Percentiles rank a stretch among this genome's conserved stretches.
Conservation (phyloP, 2,329 filamentous ascomycete genomes). For the Hortaea sp. region DNA sequence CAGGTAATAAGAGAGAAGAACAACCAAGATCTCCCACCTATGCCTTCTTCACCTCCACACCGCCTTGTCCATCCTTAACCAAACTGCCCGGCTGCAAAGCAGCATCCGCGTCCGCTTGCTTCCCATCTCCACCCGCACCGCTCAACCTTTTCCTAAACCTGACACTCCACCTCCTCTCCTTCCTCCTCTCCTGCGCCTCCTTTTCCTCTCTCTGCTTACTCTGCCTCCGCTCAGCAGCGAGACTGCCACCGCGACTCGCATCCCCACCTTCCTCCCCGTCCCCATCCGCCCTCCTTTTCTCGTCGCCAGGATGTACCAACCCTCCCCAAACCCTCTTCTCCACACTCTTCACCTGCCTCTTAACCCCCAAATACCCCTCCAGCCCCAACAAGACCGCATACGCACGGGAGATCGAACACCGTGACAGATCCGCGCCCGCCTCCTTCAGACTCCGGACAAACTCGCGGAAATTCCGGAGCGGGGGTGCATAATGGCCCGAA, state of each 20-base stretch:
- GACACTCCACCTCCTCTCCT: constrained; percentile 25
- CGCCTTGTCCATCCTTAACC: too few species aligned
- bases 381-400: constrained; percentile 76
- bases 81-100: too few species aligned
- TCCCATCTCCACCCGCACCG: constrained; percentile 5
- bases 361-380: constrained; percentile 65
- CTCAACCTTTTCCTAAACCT: constrained; percentile 21
- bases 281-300: constrained; percentile 35
- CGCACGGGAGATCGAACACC: constrained; percentile 67
- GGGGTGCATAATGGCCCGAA: constrained; percentile 73
- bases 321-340: constrained; percentile 49
- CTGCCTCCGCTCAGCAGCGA: too few species aligned
- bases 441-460: constrained; percentile 67
- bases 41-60: too few species aligned
- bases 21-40: too few species aligned
- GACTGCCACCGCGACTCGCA: constrained; percentile 41
- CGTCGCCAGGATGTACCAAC: constrained; percentile 48
- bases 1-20: too few species aligned
- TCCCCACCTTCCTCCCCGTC: constrained; percentile 49
- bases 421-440: constrained; percentile 67
- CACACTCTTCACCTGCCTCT: constrained; percentile 51
- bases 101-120: not conserved
- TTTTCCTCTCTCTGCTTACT: not conserved
- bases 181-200: constrained; percentile 31
- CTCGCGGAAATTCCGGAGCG: constrained; percentile 69